These are phyloP conservation scores for Dacryopinax primogenitus DNA, from an alignment of 768 basidiomycete genomes.

Conservation along the genomic window DNA sequence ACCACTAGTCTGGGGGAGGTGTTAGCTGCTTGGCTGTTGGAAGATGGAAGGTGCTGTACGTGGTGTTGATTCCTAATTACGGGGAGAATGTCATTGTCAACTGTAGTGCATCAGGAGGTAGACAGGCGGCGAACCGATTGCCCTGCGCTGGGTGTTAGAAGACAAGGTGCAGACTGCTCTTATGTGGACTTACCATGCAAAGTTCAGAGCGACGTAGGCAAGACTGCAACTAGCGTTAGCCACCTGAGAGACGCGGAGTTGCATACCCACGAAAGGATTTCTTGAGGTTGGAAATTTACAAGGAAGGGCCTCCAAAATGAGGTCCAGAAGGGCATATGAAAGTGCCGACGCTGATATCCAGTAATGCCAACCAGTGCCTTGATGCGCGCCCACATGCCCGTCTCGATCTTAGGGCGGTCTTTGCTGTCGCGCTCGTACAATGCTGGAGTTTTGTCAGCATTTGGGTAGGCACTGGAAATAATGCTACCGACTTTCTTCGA, in stretches of 20 bases:
- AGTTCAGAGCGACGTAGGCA: background rate
- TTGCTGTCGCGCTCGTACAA: slow-evolving; percentile 47
- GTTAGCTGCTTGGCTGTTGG: no score
- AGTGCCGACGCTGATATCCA: slow-evolving; percentile 40
- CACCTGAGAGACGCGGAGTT: slow-evolving; percentile 25
- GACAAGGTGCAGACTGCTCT: background rate
- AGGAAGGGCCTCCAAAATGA: slow-evolving; percentile 25
- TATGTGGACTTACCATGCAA: background rate
- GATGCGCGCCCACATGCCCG: slow-evolving; percentile 39
- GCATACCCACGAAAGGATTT: slow-evolving; percentile 39
- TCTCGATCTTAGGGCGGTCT: slow-evolving; percentile 34
- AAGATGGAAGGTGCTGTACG: background rate
- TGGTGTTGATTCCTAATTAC: background rate
- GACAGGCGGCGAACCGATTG: background rate
- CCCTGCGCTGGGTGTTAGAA: background rate
- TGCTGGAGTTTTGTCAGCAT: slow-evolving; percentile 26
- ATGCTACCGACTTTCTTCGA: slow-evolving; percentile 42
- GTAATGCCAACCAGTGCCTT: slow-evolving; percentile 54
- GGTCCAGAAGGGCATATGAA: slow-evolving; percentile 12
- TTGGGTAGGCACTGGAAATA: background rate
- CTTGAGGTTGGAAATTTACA: slow-evolving; percentile 52
- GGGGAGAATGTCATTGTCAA: background rate
- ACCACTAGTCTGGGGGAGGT: background rate
- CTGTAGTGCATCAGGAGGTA: background rate
- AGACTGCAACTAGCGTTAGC: background rate